Percentiles rank a stretch among this genome's conserved stretches.
These are phyloP conservation scores for Ephemerocybe angulata DNA, from an alignment of 768 basidiomycete genomes.

Conservation along the genomic window DNA sequence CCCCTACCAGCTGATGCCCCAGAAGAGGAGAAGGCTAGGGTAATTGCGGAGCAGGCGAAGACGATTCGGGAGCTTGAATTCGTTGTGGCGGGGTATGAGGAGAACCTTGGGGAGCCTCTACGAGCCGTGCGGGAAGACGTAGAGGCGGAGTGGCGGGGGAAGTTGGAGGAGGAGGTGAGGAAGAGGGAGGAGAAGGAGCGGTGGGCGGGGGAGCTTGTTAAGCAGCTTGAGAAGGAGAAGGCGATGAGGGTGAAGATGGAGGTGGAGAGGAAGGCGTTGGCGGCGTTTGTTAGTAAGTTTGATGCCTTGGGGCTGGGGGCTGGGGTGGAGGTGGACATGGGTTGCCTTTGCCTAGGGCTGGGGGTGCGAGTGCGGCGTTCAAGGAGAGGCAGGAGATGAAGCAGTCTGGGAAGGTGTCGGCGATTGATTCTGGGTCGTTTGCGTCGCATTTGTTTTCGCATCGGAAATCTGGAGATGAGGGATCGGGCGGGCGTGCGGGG, in stretches of 20 bases:
- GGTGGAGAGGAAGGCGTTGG: conserved; percentile 72
- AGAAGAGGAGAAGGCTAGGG: conserved; percentile 68
- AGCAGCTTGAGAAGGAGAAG: conserved; percentile 76
- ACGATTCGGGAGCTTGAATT: conserved; percentile 78
- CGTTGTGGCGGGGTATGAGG: conserved; percentile 65
- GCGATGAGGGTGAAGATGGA: conserved; percentile 61
- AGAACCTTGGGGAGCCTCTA: conserved; percentile 66
- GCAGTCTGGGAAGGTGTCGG: conserved; percentile 10
- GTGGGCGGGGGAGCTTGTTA: conserved; percentile 73
- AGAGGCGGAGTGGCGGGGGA: conserved; percentile 66
- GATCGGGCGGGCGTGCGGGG: too few relatives aligned
- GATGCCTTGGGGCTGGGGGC: conserved; percentile 67
- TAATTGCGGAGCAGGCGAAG: conserved; percentile 69
- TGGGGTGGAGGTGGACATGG: conserved; percentile 17
- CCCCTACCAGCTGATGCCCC: conserved; percentile 61
- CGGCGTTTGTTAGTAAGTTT: conserved; percentile 79
- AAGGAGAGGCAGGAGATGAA: conserved; percentile 39
- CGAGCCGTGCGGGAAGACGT: conserved; percentile 67
- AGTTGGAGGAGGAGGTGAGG: conserved; percentile 54
- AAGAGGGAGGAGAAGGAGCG: conserved; percentile 65
- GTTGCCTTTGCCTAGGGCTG: conserved; percentile 47
- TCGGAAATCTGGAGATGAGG: conserved; percentile 22
- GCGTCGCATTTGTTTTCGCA: conserved; percentile 7
- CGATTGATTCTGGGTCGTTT: conserved; percentile 7
- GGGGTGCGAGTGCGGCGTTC: conserved; percentile 49